phyloP scores from a whole-genome alignment of 495 filamentous ascomycete genomes.

The Penicillium crystallinum region DNA sequence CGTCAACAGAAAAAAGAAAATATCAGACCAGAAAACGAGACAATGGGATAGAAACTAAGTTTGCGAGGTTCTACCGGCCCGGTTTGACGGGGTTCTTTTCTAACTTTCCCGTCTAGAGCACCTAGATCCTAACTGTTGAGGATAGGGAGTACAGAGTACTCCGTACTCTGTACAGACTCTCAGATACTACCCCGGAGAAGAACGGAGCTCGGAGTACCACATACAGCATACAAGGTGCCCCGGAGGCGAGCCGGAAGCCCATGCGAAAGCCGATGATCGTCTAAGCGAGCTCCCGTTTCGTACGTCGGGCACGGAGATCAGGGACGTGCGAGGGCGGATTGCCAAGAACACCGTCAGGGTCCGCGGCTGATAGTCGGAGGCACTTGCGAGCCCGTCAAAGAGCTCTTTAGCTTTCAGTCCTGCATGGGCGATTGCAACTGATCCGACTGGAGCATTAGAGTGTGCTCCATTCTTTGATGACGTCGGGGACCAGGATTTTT shows the following conservation, averaged over 20 bases:
- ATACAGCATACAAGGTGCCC: too few relatives aligned
- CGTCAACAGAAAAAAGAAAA: neutral
- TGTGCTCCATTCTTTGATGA: too few relatives aligned
- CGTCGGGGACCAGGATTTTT: neutral
- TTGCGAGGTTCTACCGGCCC: neutral
- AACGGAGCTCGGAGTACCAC: neutral
- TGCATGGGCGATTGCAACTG: too few relatives aligned
- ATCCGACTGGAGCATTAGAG: too few relatives aligned
- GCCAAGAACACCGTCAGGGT: constrained; percentile 21
- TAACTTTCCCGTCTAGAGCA: too few relatives aligned
- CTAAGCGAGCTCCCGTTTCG: neutral
- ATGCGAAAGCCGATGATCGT: neutral
- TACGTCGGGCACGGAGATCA: constrained; percentile 13
- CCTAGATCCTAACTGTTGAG: too few relatives aligned
- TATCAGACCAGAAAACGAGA: neutral
- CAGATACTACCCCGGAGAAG: too few relatives aligned
- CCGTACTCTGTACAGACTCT: too few relatives aligned
- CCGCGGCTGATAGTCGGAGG: constrained; percentile 16
- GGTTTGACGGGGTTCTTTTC: neutral
- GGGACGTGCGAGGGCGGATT: constrained; percentile 6
- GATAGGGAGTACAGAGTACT: too few relatives aligned
- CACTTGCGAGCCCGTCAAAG: neutral
- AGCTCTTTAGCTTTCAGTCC: too few relatives aligned
- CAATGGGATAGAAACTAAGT: neutral
- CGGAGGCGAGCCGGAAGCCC: neutral